A percentile compares a stretch with the other conserved stretches of the same genome.
Evolutionary conservation across 2,329 filamentous ascomycete genomes (phyloP).

Genomic region (Trichoderma breve): DNA sequence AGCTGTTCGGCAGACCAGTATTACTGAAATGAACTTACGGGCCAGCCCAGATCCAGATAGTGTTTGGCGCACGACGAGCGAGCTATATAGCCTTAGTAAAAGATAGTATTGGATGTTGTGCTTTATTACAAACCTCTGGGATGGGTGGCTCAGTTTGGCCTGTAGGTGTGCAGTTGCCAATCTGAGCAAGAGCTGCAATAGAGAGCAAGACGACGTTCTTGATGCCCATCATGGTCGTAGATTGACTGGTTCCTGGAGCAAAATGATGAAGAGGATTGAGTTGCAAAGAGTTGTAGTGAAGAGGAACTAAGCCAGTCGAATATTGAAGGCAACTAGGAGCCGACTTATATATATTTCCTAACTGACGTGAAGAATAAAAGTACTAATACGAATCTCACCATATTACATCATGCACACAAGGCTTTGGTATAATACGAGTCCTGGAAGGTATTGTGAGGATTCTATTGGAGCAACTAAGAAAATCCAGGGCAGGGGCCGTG

Average conservation of each 20-base stretch:
- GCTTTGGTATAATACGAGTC: not conserved
- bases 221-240: not conserved
- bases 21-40: not conserved
- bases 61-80: conserved; percentile 6
- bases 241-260: not conserved
- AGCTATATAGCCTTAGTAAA: not conserved
- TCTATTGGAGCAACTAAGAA: too few species aligned
- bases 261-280: not conserved
- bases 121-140: not conserved
- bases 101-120: not conserved
- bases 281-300: not conserved
- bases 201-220: conserved; percentile 11
- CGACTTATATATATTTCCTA: not conserved
- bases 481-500: not conserved
- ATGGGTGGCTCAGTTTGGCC: not conserved
- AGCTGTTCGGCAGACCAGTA: not conserved
- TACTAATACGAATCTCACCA: not conserved
- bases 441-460: not conserved
- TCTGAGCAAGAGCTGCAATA: conserved; percentile 9
- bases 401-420: not conserved
- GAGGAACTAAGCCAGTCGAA: not conserved
- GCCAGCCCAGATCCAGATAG: conserved; percentile 12
- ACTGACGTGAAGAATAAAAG: not conserved
- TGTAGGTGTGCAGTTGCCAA: conserved; percentile 1
- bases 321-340: not conserved